phyloP scores from a whole-genome alignment of 805 yeast genomes.

The Candida nemodendra region DNA sequence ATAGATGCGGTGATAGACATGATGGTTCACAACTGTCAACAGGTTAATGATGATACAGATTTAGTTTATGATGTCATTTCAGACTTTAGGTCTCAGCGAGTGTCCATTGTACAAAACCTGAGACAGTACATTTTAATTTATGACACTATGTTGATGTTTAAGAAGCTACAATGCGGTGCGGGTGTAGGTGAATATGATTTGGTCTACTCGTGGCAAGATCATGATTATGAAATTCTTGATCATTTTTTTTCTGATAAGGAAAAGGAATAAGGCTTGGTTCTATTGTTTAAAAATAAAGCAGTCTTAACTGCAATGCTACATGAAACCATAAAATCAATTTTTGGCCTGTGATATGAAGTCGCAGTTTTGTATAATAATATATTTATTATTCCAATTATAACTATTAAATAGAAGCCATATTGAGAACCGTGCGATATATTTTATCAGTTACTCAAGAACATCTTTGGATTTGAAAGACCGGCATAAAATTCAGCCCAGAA shows the following conservation, averaged over 20 bases:
- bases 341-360: too few species aligned
- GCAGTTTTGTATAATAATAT: too few species aligned
- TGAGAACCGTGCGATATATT: too few species aligned
- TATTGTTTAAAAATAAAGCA: too few species aligned
- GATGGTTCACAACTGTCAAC: slow-evolving; percentile 14
- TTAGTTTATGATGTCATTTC: slow-evolving; percentile 48
- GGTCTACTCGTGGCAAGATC: slow-evolving; percentile 14
- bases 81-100: slow-evolving; percentile 48
- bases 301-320: too few species aligned
- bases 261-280: slow-evolving; percentile 2
- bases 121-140: slow-evolving; percentile 53
- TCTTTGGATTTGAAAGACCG: too few species aligned
- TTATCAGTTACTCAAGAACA: too few species aligned
- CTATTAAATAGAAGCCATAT: too few species aligned
- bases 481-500: slow-evolving; percentile 47
- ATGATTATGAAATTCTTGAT: slow-evolving; percentile 11
- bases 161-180: slow-evolving; percentile 18
- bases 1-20: slow-evolving; percentile 58
- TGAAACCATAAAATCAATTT: too few species aligned
- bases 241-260: slow-evolving; percentile 20
- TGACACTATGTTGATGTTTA: slow-evolving; percentile 36
- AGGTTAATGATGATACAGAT: slow-evolving; percentile 28
- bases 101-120: slow-evolving; percentile 58
- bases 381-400: too few species aligned
- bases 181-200: slow-evolving; percentile 5